Evolutionary conservation across 2,329 filamentous ascomycete species (phyloP).

Genomic region (Leptographium flavum): DNA sequence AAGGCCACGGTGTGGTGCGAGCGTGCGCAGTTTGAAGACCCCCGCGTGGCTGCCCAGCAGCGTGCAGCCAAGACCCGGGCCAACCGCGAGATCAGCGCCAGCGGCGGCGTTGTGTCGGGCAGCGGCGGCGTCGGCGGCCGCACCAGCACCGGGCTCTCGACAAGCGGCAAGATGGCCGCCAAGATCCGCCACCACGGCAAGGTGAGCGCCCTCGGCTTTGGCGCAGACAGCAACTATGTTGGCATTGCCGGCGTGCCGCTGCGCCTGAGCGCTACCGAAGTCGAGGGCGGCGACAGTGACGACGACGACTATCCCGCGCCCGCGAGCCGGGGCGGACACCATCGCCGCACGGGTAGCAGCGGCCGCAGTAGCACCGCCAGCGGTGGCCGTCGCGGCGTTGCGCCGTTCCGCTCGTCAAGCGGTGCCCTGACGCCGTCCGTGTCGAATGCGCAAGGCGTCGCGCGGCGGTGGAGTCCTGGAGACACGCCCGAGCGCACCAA

Average conservation of each 20-base stretch:
- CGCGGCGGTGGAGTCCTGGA: slow-evolving; percentile 33
- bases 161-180: slow-evolving; percentile 51
- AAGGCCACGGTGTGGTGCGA: slow-evolving; percentile 99
- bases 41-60: slow-evolving; percentile 67
- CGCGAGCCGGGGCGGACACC: slow-evolving; percentile 42
- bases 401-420: slow-evolving; percentile 34
- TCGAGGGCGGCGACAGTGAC: slow-evolving; percentile 76
- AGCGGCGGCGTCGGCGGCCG: slow-evolving; percentile 27
- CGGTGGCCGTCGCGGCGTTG: slow-evolving; percentile 30
- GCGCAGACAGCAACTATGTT: slow-evolving; percentile 60
- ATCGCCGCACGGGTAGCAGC: slow-evolving; percentile 61
- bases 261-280: slow-evolving; percentile 85
- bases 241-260: slow-evolving; percentile 71
- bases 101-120: slow-evolving; percentile 32
- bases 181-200: slow-evolving; percentile 86
- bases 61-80: slow-evolving; percentile 78
- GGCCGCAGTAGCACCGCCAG: slow-evolving; percentile 54
- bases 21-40: slow-evolving; percentile 82
- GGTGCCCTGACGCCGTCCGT: slow-evolving; percentile 23
- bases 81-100: slow-evolving; percentile 65
- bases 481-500: slow-evolving; percentile 41
- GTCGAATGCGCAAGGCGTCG: slow-evolving; percentile 15
- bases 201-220: slow-evolving; percentile 64
- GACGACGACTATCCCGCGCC: slow-evolving; percentile 44
- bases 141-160: slow-evolving; percentile 47